Percentiles rank a stretch among this genome's conserved stretches.
Conservation (phyloP, 352 stramenopile species). For the Globisporangium heterothallicum region DNA sequence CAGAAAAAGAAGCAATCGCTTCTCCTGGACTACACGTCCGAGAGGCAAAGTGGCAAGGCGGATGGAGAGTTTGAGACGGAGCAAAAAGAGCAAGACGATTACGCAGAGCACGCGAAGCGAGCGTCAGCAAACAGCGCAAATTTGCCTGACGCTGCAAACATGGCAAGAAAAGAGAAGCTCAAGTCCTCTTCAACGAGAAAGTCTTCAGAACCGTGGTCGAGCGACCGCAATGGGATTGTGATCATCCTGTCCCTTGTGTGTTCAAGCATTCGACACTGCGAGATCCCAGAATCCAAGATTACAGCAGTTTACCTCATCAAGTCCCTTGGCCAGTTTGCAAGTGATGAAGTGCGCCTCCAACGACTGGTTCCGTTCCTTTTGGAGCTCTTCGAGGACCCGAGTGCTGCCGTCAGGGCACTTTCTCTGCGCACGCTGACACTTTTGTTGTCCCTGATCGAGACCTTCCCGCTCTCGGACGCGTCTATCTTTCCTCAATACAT, state of each 20-base stretch:
- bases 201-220: constrained; percentile 19
- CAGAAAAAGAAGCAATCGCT: constrained; percentile 75
- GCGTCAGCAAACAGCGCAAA: background rate
- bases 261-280: constrained; percentile 77
- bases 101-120: background rate
- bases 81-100: constrained; percentile 4
- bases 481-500: constrained; percentile 97
- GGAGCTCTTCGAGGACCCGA: constrained; percentile 91
- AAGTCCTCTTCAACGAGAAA: constrained; percentile 3
- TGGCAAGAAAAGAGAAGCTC: constrained; percentile 3
- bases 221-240: constrained; percentile 78
- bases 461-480: constrained; percentile 92
- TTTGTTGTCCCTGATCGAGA: constrained; percentile 87
- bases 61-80: constrained; percentile 20
- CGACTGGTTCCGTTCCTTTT: constrained; percentile 92
- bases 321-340: constrained; percentile 84
- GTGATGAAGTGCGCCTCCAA: constrained; percentile 93
- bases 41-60: constrained; percentile 17
- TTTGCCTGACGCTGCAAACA: constrained; percentile 10
- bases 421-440: constrained; percentile 88
- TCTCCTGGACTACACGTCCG: constrained; percentile 46
- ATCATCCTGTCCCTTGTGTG: constrained; percentile 84
- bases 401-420: constrained; percentile 85
- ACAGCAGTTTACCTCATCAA: constrained; percentile 91
- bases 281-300: constrained; percentile 82